A percentile compares a stretch with the other conserved stretches of the same genome.
Evolutionary conservation across 129 eudicot genomes (phyloP).

Genomic region (Cynara cardunculus): DNA sequence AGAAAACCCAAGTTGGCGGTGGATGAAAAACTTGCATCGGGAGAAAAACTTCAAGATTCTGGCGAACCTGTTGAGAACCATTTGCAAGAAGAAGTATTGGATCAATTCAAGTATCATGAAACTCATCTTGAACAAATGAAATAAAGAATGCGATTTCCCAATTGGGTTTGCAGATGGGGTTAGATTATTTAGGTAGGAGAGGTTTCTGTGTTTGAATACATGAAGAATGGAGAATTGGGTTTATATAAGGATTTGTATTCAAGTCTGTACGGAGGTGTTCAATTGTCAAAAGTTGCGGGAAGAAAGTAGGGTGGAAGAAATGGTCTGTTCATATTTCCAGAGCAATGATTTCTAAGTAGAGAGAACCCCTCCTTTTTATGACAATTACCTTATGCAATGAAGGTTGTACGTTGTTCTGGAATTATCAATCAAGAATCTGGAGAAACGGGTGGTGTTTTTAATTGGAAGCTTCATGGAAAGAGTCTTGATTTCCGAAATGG

Average conservation of each 20-base stretch:
- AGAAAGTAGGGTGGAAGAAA: slow-evolving; percentile 11
- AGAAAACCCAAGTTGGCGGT: slow-evolving; percentile 16
- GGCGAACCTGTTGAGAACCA: slow-evolving; percentile 8
- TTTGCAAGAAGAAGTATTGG: slow-evolving; percentile 32
- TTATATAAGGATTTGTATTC: slow-evolving; percentile 8
- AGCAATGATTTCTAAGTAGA: background rate
- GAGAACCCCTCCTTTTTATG: background rate
- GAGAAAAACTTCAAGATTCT: slow-evolving; percentile 25
- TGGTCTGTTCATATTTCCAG: background rate
- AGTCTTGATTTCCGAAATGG: background rate
- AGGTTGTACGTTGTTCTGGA: background rate
- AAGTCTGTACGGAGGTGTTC: slow-evolving; percentile 13
- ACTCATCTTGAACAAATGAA: slow-evolving; percentile 16
- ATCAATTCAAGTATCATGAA: slow-evolving; percentile 30
- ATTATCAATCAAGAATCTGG: background rate
- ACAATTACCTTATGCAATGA: background rate
- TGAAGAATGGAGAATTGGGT: background rate
- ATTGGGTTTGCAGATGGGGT: background rate
- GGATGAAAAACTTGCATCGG: slow-evolving; percentile 11
- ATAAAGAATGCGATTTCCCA: slow-evolving; percentile 4
- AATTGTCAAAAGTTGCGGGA: slow-evolving; percentile 18
- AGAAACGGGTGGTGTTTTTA: background rate
- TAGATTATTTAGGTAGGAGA: slow-evolving; percentile 5
- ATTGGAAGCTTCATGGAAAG: slow-evolving; percentile 16
- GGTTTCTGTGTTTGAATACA: slow-evolving; percentile 8